Evolutionary conservation across 768 basidiomycete genomes (phyloP).

Genomic region (Lactarius akahatsu): DNA sequence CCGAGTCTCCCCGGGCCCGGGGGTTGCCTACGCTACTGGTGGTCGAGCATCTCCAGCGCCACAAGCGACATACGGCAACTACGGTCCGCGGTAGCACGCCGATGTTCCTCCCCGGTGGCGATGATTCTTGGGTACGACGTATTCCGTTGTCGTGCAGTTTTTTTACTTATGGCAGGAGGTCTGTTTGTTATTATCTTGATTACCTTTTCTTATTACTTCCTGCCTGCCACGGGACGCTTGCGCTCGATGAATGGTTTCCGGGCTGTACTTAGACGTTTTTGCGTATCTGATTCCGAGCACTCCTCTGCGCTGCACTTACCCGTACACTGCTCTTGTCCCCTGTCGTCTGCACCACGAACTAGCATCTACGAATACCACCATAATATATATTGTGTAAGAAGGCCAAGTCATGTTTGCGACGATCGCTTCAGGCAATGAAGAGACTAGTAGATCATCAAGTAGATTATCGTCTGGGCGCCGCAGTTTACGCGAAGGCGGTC

Average conservation of each 20-base stretch:
- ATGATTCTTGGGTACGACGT: background rate
- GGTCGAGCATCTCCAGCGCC: conserved; percentile 49
- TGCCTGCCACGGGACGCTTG: background rate
- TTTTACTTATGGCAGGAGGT: conserved; percentile 8
- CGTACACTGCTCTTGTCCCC: background rate
- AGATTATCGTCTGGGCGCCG: background rate
- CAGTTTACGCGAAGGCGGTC: background rate
- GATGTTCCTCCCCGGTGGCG: background rate
- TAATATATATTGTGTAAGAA: conserved; percentile 14
- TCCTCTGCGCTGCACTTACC: background rate
- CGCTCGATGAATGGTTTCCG: conserved; percentile 6
- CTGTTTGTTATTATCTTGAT: background rate
- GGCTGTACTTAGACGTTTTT: conserved; percentile 1
- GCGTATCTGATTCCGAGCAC: background rate
- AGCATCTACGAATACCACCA: conserved; percentile 11
- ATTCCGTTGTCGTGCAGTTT: background rate
- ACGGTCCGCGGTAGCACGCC: conserved; percentile 26
- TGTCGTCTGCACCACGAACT: conserved; percentile 3
- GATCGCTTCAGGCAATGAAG: background rate
- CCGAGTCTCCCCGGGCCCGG: conserved; percentile 12
- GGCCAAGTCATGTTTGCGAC: background rate
- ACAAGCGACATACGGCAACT: conserved; percentile 43
- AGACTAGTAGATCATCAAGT: too few relatives aligned
- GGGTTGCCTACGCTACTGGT: conserved; percentile 21
- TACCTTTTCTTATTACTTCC: background rate